Percentiles rank a stretch among this genome's conserved stretches.
Conservation (phyloP, 2,329 filamentous ascomycete species). For the Cladobotryum protrusum region DNA sequence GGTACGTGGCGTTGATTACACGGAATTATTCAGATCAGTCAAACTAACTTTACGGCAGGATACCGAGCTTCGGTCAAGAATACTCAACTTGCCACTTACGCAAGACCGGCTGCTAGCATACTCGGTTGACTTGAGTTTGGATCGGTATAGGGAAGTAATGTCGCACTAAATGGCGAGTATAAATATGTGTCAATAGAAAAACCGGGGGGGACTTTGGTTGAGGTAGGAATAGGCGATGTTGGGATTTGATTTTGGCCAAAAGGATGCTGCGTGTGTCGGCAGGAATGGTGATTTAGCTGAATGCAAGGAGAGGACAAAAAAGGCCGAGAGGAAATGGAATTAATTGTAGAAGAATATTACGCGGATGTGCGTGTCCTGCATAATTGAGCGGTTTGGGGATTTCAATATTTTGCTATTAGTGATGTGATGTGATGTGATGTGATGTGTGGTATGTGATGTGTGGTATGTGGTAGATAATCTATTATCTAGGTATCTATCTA, state of each 20-base stretch:
- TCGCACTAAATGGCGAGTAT: conserved; percentile 27
- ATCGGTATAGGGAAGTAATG: conserved; percentile 63
- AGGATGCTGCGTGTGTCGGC: background rate
- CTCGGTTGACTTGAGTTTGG: conserved; percentile 61
- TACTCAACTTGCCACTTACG: conserved; percentile 60
- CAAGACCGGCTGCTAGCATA: conserved; percentile 67
- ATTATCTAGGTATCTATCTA: no score
- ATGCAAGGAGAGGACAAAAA: background rate
- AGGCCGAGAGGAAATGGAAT: background rate
- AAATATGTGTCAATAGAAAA: background rate
- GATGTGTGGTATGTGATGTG: no score
- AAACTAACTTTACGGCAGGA: conserved; percentile 21
- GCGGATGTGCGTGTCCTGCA: background rate
- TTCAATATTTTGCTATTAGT: no score
- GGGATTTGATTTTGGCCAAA: background rate
- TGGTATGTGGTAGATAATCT: no score
- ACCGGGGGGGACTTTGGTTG: background rate
- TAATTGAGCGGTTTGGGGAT: no score
- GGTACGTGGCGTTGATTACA: conserved; percentile 37
- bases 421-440: no score
- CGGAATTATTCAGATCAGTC: background rate
- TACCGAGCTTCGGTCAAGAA: conserved; percentile 31
- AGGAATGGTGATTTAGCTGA: no score
- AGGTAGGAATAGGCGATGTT: background rate
- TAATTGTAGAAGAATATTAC: background rate